phyloP scores from a whole-genome alignment of 73 alveolate species.

The Uronychia setigera region DNA sequence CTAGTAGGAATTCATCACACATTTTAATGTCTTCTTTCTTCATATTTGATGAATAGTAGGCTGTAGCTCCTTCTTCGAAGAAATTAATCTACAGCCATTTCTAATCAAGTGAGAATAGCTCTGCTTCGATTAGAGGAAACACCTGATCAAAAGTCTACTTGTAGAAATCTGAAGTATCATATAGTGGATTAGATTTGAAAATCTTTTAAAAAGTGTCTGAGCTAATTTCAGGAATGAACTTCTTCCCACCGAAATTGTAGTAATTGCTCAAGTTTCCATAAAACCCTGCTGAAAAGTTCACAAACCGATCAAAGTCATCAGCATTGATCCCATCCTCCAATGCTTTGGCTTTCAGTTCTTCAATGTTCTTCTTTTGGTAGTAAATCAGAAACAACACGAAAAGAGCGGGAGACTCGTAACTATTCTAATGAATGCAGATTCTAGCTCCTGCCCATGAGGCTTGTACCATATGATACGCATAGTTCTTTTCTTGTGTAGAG shows the following conservation, averaged over 20 bases:
- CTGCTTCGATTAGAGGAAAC: slow-evolving; percentile 48
- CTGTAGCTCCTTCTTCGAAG: slow-evolving; percentile 68
- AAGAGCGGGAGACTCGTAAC: slow-evolving; percentile 97
- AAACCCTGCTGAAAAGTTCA: slow-evolving; percentile 84
- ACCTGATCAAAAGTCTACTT: slow-evolving; percentile 38
- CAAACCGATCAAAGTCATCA: slow-evolving; percentile 62
- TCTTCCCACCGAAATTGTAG: slow-evolving; percentile 73
- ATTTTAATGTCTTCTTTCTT: slow-evolving; percentile 53
- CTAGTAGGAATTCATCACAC: slow-evolving; percentile 58
- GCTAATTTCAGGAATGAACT: slow-evolving; percentile 87
- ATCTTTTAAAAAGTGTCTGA: slow-evolving; percentile 71
- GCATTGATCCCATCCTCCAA: slow-evolving; percentile 64
- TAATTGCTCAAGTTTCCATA: slow-evolving; percentile 90
- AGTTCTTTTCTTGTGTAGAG: slow-evolving; percentile 87
- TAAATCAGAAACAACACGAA: slow-evolving; percentile 78
- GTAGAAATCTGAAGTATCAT: slow-evolving; percentile 40
- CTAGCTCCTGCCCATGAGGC: slow-evolving; percentile 97
- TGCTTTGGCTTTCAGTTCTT: slow-evolving; percentile 60
- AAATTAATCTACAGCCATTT: slow-evolving; percentile 53
- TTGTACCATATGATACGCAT: slow-evolving; percentile 86
- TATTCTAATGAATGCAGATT: slow-evolving; percentile 84
- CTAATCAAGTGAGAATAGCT: slow-evolving; percentile 52
- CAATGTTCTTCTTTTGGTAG: slow-evolving; percentile 60
- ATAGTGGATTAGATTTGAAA: slow-evolving; percentile 41
- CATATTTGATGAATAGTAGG: slow-evolving; percentile 70